phyloP scores from a whole-genome alignment of 108 stramenopile genomes.

The Nitzschia sp. region DNA sequence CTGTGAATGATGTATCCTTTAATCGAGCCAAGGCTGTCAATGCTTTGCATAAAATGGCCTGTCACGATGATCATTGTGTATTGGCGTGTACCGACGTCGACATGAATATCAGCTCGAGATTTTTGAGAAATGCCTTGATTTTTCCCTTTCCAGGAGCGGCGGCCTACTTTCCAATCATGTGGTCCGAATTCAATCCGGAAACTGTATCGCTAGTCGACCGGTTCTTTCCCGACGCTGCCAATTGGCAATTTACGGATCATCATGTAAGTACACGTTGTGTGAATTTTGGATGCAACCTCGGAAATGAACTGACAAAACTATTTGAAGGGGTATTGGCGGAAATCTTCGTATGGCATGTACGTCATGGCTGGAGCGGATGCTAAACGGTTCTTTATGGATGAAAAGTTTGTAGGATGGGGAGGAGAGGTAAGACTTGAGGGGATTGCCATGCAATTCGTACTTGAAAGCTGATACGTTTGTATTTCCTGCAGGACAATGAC shows the following conservation, averaged over 20 bases:
- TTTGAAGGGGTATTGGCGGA: constrained; percentile 26
- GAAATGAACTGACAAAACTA: not conserved
- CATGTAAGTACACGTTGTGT: constrained; percentile 2
- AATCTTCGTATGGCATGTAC: constrained; percentile 35
- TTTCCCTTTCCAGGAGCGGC: constrained; percentile 20
- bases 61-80: constrained; percentile 23
- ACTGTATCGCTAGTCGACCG: constrained; percentile 29
- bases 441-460: too few relatives aligned
- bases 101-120: constrained; percentile 12
- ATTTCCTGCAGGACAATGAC: constrained; percentile 25
- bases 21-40: constrained; percentile 36
- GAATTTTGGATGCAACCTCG: not conserved
- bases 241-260: constrained; percentile 19
- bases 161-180: constrained; percentile 39
- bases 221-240: constrained; percentile 5
- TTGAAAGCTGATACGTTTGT: too few relatives aligned
- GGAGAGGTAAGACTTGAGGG: constrained; percentile 1
- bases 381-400: constrained; percentile 15
- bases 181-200: constrained; percentile 32
- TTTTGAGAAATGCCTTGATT: constrained; percentile 21
- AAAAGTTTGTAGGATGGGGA: constrained; percentile 32
- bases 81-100: constrained; percentile 29
- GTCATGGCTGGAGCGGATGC: constrained; percentile 36
- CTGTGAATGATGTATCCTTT: constrained; percentile 9
- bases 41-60: constrained; percentile 22